Evolutionary conservation across 495 filamentous ascomycete genomes (phyloP), one percentile per base, ranked within the genome.

Genomic region (Penicilliopsis zonata): DNA sequence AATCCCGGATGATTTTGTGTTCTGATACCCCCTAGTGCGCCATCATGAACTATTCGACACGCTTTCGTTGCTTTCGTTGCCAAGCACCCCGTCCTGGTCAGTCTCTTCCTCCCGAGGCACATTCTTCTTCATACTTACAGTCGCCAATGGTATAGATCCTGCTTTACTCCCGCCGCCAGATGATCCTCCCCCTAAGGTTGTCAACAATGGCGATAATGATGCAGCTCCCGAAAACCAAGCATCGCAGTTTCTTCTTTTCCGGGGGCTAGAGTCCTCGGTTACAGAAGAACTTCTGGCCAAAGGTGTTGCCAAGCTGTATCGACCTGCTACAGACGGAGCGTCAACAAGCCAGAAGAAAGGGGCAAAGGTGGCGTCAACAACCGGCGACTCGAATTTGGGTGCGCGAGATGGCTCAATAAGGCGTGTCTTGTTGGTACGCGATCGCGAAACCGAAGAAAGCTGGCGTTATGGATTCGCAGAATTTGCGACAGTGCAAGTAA

Each of bases 391-490:
- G 1, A 80, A 74, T 30, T 55, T 82, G 3, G 86, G 86, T 23
- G 87, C 86, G 5, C 74, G 70, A 22, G 74, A 83, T 17, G 78
- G 80, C 10, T 82, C 80, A 15, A 55, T 94, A 9, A 70, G 76
- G 15, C 78, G 86, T 31, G 72, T 94, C 8, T 64, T 94, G 27
- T 59, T 94, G 7, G 76, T 92, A 37, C 72, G 84, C 29, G 82
- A 90, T 43, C 67, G 80, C 37, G 67, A 65, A 28, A 78, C 63
- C 13, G 74, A 84, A 35, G 80, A 86, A 31, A 86, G 79, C 36
- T 87, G 82, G 76, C 72, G 78, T 29, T 94, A 83, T 44, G 86
- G 86, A 0, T 94, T 94, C 48, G 86, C 81, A 14, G 86, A 94
- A 50, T 94, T 88, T 47, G 74, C 70, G n/a, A 81, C 52, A 18